phyloP scores from a whole-genome alignment of 2,329 filamentous ascomycete species.

The Xylariaceae sp. region DNA sequence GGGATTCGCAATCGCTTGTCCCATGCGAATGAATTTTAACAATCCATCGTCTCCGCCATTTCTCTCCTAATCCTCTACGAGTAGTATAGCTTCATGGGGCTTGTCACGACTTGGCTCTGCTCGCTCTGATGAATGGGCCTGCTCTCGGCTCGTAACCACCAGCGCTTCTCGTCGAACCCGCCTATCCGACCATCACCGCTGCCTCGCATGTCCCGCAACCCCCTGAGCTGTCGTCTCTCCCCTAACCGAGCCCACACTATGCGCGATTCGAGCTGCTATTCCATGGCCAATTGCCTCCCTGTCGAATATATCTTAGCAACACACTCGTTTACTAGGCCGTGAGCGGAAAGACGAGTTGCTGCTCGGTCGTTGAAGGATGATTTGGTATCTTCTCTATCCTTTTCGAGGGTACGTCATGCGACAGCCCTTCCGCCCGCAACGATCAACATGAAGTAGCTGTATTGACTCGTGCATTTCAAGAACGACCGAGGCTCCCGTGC shows the following conservation, averaged over 20 bases:
- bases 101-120: background rate
- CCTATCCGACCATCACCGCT: conserved; percentile 8
- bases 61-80: too few relatives aligned
- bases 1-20: too few relatives aligned
- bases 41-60: too few relatives aligned
- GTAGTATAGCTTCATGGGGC: too few relatives aligned
- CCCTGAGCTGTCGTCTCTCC: conserved; percentile 4
- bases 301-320: conserved; percentile 3
- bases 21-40: too few relatives aligned
- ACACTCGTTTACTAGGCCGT: conserved; percentile 1
- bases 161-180: conserved; percentile 2
- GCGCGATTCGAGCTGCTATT: conserved; percentile 17
- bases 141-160: conserved; percentile 11
- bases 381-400: conserved; percentile 76
- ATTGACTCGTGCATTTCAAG: conserved; percentile 40
- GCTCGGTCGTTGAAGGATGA: conserved; percentile 47
- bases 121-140: conserved; percentile 13
- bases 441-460: background rate
- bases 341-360: conserved; percentile 12
- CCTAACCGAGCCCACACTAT: conserved; percentile 16
- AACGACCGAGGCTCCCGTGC: conserved; percentile 70
- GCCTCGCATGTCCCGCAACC: conserved; percentile 15
- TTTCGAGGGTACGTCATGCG: conserved; percentile 64
- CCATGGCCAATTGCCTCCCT: conserved; percentile 20
- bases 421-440: too few relatives aligned